phyloP scores from a whole-genome alignment of 2,329 filamentous ascomycete species.

The Chaetoscypha palmicola region DNA sequence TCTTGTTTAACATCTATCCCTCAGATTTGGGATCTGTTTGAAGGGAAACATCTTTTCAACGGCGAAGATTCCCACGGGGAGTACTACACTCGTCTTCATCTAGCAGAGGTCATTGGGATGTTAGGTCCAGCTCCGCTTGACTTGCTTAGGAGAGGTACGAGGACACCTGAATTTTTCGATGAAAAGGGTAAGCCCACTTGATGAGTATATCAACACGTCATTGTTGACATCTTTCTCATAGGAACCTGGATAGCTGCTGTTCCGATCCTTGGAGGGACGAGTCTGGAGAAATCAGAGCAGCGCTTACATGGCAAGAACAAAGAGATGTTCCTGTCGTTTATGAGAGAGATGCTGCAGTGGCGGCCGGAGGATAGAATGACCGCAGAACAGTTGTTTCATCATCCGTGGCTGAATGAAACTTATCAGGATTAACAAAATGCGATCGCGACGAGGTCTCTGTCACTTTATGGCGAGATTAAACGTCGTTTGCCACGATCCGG shows the following conservation, averaged over 20 bases:
- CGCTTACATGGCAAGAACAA: not conserved
- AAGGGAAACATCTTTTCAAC: conserved; percentile 39
- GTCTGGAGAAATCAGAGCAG: not conserved
- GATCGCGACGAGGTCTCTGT: no score
- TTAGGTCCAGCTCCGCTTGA: conserved; percentile 15
- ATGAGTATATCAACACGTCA: no score
- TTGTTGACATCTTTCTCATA: not conserved
- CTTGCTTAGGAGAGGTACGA: conserved; percentile 3
- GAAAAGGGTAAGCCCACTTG: conserved; percentile 8
- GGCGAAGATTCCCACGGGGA: conserved; percentile 6
- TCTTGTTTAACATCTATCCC: not conserved
- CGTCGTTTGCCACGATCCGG: no score
- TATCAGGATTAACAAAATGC: no score
- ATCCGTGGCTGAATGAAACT: not conserved
- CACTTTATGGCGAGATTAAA: no score
- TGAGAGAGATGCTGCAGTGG: not conserved
- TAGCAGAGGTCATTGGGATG: conserved; percentile 13
- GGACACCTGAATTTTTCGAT: conserved; percentile 9
- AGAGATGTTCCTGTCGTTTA: not conserved
- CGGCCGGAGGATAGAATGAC: not conserved
- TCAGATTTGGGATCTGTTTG: conserved; percentile 40
- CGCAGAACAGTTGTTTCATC: not conserved
- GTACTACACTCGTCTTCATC: conserved; percentile 12
- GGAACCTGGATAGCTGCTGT: not conserved
- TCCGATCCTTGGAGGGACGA: not conserved